Evolutionary conservation across 192 early-diverging fungal species (phyloP).

Genomic region (Coemansia sp.): DNA sequence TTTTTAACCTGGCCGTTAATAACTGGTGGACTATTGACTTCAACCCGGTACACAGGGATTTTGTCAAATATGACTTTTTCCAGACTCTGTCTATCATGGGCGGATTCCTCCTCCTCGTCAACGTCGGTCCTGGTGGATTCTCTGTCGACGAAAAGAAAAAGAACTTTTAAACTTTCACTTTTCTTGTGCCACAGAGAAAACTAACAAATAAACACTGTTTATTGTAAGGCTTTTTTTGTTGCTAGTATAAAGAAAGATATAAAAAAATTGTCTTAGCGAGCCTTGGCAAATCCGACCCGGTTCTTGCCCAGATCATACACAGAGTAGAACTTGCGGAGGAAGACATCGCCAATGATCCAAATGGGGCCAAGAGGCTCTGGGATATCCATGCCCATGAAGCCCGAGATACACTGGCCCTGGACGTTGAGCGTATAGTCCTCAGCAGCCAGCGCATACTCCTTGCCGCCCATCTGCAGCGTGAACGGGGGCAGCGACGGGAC

Average conservation of each 20-base stretch:
- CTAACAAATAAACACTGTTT: background rate
- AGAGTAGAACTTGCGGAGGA: slow-evolving; percentile 81
- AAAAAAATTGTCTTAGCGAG: slow-evolving; percentile 21
- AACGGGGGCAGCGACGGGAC: slow-evolving; percentile 75
- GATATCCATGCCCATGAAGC: slow-evolving; percentile 94
- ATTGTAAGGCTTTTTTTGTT: background rate
- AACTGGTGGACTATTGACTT: slow-evolving; percentile 95
- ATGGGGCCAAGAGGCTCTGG: slow-evolving; percentile 75
- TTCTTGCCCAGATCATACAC: slow-evolving; percentile 60
- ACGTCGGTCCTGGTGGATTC: slow-evolving; percentile 88
- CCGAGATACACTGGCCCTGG: slow-evolving; percentile 71
- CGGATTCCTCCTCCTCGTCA: slow-evolving; percentile 91
- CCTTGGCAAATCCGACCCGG: slow-evolving; percentile 60
- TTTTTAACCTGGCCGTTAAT: slow-evolving; percentile 92
- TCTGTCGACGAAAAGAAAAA: slow-evolving; percentile 99
- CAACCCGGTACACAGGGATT: slow-evolving; percentile 81
- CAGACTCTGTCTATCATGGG: slow-evolving; percentile 96
- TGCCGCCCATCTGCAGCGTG: slow-evolving; percentile 76
- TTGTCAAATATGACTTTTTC: slow-evolving; percentile 98
- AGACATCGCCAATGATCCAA: slow-evolving; percentile 87
- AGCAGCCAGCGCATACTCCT: slow-evolving; percentile 62
- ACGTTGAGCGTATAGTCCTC: slow-evolving; percentile 71
- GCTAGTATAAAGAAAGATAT: background rate
- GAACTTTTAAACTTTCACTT: slow-evolving; percentile 64
- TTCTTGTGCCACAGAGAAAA: background rate